phyloP scores from a whole-genome alignment of 352 stramenopile genomes.

The Phytophthora foliorum region DNA sequence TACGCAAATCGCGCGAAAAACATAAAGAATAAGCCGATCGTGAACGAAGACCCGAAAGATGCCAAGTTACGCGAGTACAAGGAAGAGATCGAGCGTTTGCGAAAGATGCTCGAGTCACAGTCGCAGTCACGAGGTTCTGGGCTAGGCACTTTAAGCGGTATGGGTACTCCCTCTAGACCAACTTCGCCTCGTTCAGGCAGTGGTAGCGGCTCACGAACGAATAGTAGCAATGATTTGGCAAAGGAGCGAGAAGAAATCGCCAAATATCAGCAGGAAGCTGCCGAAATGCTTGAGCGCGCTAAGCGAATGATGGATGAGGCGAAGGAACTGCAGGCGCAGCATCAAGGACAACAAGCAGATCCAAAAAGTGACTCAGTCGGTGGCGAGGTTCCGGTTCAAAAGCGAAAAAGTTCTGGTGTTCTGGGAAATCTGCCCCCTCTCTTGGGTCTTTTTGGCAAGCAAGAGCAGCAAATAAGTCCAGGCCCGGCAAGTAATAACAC shows the following conservation, averaged over 20 bases:
- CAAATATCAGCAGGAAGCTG: slow-evolving; percentile 71
- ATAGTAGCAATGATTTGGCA: slow-evolving; percentile 26
- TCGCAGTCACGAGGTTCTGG: slow-evolving; percentile 55
- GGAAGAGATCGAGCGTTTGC: slow-evolving; percentile 89
- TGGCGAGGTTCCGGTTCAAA: slow-evolving; percentile 8
- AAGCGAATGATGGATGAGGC: slow-evolving; percentile 86
- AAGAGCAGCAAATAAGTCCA: slow-evolving; percentile 18
- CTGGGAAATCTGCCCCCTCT: slow-evolving; percentile 33
- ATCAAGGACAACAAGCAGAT: slow-evolving; percentile 18
- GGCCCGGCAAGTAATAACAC: not conserved
- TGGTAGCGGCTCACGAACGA: slow-evolving; percentile 11
- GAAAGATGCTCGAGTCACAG: slow-evolving; percentile 79
- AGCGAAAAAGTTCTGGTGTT: slow-evolving; percentile 30
- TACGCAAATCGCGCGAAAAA: slow-evolving; percentile 98
- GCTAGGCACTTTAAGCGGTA: slow-evolving; percentile 46
- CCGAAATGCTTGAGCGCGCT: slow-evolving; percentile 72
- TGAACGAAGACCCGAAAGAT: slow-evolving; percentile 96
- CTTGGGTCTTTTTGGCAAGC: slow-evolving; percentile 32
- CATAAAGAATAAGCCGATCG: slow-evolving; percentile 97
- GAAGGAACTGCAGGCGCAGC: slow-evolving; percentile 42
- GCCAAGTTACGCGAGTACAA: slow-evolving; percentile 93
- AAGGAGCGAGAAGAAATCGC: slow-evolving; percentile 76
- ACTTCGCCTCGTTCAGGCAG: slow-evolving; percentile 25
- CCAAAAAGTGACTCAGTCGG: not conserved
- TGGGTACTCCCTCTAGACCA: slow-evolving; percentile 47